These are phyloP conservation scores for Colletotrichum scovillei DNA, from an alignment of 2,329 filamentous ascomycete species.

Conservation along the genomic window DNA sequence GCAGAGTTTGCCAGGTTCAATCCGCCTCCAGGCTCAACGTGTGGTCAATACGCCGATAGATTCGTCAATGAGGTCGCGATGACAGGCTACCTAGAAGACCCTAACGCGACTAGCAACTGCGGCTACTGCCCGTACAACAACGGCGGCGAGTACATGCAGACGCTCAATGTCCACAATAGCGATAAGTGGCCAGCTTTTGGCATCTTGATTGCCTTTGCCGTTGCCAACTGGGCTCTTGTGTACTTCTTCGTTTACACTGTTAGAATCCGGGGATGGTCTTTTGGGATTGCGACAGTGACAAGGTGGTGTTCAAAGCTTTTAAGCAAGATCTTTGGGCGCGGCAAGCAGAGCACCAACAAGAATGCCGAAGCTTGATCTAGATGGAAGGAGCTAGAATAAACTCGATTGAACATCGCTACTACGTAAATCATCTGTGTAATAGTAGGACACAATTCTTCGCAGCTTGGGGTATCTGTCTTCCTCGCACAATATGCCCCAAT, in stretches of 20 bases:
- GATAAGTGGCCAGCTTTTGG: conserved; percentile 78
- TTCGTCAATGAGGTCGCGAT: conserved; percentile 61
- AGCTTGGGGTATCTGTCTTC: too few species aligned
- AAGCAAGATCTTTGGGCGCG: neutral
- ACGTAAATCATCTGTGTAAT: too few species aligned
- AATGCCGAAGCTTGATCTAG: neutral
- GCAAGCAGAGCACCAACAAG: neutral
- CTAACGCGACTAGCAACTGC: conserved; percentile 67
- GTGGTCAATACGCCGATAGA: conserved; percentile 69
- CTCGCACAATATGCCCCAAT: too few species aligned
- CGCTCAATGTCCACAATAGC: conserved; percentile 58
- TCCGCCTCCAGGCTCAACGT: conserved; percentile 73
- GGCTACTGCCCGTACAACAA: conserved; percentile 74
- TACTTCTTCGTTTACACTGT: conserved; percentile 84
- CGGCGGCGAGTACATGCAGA: conserved; percentile 71
- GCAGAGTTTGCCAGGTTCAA: conserved; percentile 59
- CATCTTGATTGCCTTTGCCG: conserved; percentile 77
- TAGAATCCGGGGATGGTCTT: conserved; percentile 75
- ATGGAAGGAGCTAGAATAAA: neutral
- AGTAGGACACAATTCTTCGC: too few species aligned
- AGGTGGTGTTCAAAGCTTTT: neutral
- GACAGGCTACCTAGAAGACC: conserved; percentile 73
- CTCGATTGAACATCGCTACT: neutral
- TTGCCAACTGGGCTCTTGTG: conserved; percentile 78
- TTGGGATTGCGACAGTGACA: conserved; percentile 56